These are phyloP conservation scores for Gossypium trilobum DNA, from an alignment of 441 rosid species.

Conservation along the genomic window DNA sequence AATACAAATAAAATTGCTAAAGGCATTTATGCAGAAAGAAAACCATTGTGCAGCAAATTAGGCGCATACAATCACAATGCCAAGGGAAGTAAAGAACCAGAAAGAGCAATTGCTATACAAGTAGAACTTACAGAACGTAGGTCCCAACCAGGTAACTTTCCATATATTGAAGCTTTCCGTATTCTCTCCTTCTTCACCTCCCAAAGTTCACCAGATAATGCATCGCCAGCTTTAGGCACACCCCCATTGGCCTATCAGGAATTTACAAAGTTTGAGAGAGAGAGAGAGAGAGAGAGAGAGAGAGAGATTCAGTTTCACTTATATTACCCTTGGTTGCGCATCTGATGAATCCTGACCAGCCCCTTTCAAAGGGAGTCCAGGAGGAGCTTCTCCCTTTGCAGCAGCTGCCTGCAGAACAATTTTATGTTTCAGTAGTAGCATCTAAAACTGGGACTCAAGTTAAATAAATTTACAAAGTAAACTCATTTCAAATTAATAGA, in stretches of 20 bases:
- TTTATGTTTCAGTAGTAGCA: constrained; percentile 12
- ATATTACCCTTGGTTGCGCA: constrained; percentile 57
- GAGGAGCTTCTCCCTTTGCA: constrained; percentile 99
- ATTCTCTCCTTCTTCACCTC: constrained; percentile 73
- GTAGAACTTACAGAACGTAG: constrained; percentile 82
- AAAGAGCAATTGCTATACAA: background rate
- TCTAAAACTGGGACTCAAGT: constrained; percentile 2
- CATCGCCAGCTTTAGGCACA: constrained; percentile 69
- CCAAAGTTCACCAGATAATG: constrained; percentile 94
- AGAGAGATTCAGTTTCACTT: constrained; percentile 14
- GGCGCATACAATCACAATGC: background rate
- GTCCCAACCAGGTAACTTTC: constrained; percentile 90
- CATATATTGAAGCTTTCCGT: constrained; percentile 66
- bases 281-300: constrained; percentile 6
- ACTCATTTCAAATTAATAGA: background rate
- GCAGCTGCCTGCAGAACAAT: constrained; percentile 77
- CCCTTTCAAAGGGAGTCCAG: constrained; percentile 93
- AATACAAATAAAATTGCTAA: background rate
- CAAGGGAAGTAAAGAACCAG: background rate
- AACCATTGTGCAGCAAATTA: background rate
- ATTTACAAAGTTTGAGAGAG: constrained; percentile 5
- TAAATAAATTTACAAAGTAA: background rate
- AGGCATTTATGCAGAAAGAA: background rate
- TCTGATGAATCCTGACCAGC: constrained; percentile 97
- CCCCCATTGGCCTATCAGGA: constrained; percentile 67